A percentile compares a stretch with the other conserved stretches of the same genome.
Conservation (phyloP, 176 grass and related monocot species). For the Juncus effusus region DNA sequence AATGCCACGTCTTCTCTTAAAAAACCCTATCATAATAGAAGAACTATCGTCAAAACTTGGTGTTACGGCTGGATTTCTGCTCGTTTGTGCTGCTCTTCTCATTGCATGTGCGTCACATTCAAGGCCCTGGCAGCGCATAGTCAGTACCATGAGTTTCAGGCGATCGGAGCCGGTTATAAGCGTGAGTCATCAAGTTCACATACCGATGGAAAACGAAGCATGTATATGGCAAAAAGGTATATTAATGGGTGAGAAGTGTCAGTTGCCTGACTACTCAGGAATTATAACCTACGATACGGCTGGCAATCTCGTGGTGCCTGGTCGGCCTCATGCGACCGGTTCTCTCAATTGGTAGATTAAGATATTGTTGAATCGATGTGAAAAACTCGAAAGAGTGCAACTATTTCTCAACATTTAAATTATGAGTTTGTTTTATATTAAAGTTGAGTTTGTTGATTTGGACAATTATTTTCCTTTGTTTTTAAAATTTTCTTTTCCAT, state of each 20-base stretch:
- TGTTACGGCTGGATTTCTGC: constrained; percentile 45
- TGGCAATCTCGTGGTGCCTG: constrained; percentile 57
- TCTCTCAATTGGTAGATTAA: constrained; percentile 44
- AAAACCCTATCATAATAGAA: constrained; percentile 12
- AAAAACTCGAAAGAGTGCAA: too few species aligned
- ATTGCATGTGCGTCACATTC: constrained; percentile 72
- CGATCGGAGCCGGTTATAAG: constrained; percentile 69
- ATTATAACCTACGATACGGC: constrained; percentile 69
- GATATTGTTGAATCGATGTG: not conserved
- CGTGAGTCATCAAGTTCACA: constrained; percentile 59
- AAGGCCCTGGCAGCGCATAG: constrained; percentile 34
- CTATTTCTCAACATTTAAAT: too few species aligned
- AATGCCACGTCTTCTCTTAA: constrained; percentile 52
- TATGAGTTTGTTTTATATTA: too few species aligned
- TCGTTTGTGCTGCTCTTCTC: constrained; percentile 46
- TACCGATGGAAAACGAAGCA: constrained; percentile 32
- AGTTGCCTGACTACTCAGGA: constrained; percentile 92
- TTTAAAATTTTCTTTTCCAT: too few species aligned
- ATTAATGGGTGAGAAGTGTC: constrained; percentile 89
- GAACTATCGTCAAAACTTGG: not conserved
- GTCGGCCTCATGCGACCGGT: constrained; percentile 35
- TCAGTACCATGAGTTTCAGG: constrained; percentile 49
- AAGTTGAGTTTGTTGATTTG: too few species aligned
- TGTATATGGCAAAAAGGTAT: constrained; percentile 88
- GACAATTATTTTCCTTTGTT: too few species aligned